Evolutionary conservation across 768 basidiomycete species (phyloP).

Genomic region (Russula foetens): DNA sequence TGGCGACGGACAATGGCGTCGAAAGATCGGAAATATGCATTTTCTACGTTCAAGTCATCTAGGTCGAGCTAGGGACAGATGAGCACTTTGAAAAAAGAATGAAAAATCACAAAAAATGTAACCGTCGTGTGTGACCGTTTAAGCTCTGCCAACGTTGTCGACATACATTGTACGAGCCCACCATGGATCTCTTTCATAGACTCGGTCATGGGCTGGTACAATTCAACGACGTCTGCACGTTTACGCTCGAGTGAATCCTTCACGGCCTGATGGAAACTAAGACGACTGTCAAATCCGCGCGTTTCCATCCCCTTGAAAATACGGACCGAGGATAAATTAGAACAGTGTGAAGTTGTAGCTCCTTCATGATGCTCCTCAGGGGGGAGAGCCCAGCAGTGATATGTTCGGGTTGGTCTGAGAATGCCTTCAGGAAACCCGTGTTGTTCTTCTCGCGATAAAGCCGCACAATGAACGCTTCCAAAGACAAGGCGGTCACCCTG

Average conservation of each 20-base stretch:
- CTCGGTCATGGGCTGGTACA: conserved; percentile 79
- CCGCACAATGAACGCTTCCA: conserved; percentile 90
- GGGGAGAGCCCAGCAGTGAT: conserved; percentile 92
- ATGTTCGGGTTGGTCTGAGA: conserved; percentile 93
- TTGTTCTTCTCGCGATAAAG: conserved; percentile 86
- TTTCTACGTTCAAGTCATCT: conserved; percentile 88
- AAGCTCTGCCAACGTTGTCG: conserved; percentile 77
- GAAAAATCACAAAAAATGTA: conserved; percentile 3
- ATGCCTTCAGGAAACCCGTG: conserved; percentile 90
- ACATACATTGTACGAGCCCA: conserved; percentile 92
- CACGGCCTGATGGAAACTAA: conserved; percentile 84
- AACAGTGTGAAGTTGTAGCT: conserved; percentile 81
- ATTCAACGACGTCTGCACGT: conserved; percentile 85
- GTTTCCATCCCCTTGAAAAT: not conserved
- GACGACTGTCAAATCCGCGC: conserved; percentile 13
- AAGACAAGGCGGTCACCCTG: conserved; percentile 75
- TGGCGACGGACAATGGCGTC: conserved; percentile 82
- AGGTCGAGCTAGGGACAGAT: conserved; percentile 65
- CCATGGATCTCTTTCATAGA: conserved; percentile 89
- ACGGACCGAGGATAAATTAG: conserved; percentile 84
- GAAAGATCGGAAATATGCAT: conserved; percentile 90
- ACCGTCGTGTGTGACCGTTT: conserved; percentile 79
- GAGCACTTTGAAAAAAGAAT: not conserved
- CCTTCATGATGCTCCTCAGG: conserved; percentile 85
- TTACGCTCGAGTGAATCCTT: conserved; percentile 75